Evolutionary conservation across 106 monocot species (phyloP), one percentile per base, ranked within the genome.

Genomic region (Acorus calamus): DNA sequence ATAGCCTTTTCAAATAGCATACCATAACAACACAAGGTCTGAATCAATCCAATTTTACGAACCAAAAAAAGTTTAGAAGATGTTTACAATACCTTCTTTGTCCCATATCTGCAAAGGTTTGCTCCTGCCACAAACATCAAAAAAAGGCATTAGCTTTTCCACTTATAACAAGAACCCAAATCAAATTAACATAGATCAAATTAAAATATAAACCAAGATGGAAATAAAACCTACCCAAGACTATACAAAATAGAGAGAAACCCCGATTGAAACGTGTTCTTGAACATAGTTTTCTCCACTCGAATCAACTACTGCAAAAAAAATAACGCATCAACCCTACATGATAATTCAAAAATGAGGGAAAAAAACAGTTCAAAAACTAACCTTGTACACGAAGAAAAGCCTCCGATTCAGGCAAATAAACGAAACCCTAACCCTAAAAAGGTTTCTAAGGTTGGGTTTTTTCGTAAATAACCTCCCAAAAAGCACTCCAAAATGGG

Each of bases 51-150:
- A 10, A 45, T 56, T n/a, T 3, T 44, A 50, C n/a, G 14, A 57
- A 56, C 3, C 44, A 41, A 8, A 45, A 57, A 57, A 49, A 6
- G 11, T 4, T 10, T 59, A 2, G 57, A 8, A 47, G 51, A 63
- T 45, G 44, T 5, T 60, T 57, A 66, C 12, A 41, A 5, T 28
- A 93, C 93, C 93, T 84, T 94, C 94, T 71, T 94, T 94, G 59
- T 94, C 94, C 94, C 94, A 94, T 73, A 94, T 94, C 75, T 94
- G 94, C 70, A 94, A 76, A 52, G 94, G 94, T 63, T 94, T 94
- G 73, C 89, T 94, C 93, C 93, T 93, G 81, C 55, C 4, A 68
- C 66, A 70, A n/a, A 72, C 50, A 72, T 4, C 41, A 8, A 66
- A 9, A 49, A 51, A 8, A 44, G 6, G 50, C 47, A 56, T 50